A percentile compares a stretch with the other conserved stretches of the same genome.
Conservation (phyloP, 306 rosid genomes). For the Glycyrrhiza uralensis region DNA sequence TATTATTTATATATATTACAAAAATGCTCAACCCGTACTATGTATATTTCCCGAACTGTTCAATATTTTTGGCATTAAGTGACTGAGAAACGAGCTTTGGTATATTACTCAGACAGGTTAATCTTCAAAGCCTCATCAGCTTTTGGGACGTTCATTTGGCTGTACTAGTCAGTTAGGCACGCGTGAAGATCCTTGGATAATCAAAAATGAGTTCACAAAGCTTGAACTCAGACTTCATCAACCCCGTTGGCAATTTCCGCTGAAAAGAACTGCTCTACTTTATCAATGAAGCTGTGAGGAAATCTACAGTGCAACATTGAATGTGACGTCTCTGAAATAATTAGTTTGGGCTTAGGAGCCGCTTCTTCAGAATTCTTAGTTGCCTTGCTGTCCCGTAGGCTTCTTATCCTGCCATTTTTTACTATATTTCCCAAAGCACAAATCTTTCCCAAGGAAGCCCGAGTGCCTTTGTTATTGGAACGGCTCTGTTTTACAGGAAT, state of each 20-base stretch:
- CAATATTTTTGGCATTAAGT: neutral
- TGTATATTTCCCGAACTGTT: neutral
- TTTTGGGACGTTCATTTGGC: conserved; percentile 13
- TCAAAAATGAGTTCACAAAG: conserved; percentile 16
- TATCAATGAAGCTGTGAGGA: conserved; percentile 66
- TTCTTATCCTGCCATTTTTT: conserved; percentile 59
- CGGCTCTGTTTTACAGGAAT: conserved; percentile 44
- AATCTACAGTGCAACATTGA: conserved; percentile 74
- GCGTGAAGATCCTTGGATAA: neutral
- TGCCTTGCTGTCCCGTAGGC: conserved; percentile 58
- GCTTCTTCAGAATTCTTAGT: conserved; percentile 58
- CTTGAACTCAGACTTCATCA: conserved; percentile 34
- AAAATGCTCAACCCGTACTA: conserved; percentile 6
- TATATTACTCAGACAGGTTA: conserved; percentile 5
- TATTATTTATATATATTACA: conserved; percentile 18
- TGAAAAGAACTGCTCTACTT: conserved; percentile 80
- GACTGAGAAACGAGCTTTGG: conserved; percentile 4
- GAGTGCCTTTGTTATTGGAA: conserved; percentile 45
- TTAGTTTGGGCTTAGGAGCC: conserved; percentile 46
- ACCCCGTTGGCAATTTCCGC: conserved; percentile 36
- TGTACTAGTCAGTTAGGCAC: conserved; percentile 2
- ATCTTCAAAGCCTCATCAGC: conserved; percentile 19
- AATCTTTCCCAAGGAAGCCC: conserved; percentile 46
- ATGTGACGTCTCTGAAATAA: conserved; percentile 49
- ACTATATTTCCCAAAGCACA: conserved; percentile 50